A percentile compares a stretch with the other conserved stretches of the same genome.
These are phyloP conservation scores for Dactylellina drechsleri DNA, from an alignment of 2,329 filamentous ascomycete species.

Conservation along the genomic window DNA sequence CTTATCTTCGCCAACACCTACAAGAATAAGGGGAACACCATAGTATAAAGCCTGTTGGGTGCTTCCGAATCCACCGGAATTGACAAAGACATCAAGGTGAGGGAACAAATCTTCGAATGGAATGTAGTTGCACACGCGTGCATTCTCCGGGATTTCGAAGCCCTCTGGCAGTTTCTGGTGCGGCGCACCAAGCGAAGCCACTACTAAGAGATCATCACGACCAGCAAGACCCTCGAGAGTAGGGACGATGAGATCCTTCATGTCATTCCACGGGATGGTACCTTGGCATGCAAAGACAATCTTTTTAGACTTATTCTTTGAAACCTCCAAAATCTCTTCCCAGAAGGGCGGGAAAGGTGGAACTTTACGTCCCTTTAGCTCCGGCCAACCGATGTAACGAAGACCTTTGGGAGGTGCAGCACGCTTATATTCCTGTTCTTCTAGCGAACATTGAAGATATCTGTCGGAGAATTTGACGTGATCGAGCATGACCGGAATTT, in stretches of 20 bases:
- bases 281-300: conserved; percentile 66
- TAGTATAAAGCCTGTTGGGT: conserved; percentile 64
- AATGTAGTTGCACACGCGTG: conserved; percentile 65
- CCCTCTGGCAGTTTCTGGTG: conserved; percentile 59
- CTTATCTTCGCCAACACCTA: conserved; percentile 62
- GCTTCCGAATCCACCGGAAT: conserved; percentile 66
- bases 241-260: conserved; percentile 64
- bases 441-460: conserved; percentile 48
- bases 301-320: conserved; percentile 62
- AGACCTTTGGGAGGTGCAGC: conserved; percentile 38
- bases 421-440: conserved; percentile 47
- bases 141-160: conserved; percentile 62
- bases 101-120: conserved; percentile 65
- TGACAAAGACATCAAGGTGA: conserved; percentile 63
- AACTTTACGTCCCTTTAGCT: conserved; percentile 46
- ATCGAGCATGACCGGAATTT: conserved; percentile 38
- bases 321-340: conserved; percentile 61
- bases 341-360: conserved; percentile 64
- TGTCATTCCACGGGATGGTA: conserved; percentile 62
- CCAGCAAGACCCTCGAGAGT: conserved; percentile 63
- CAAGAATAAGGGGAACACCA: conserved; percentile 65
- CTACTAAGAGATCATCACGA: conserved; percentile 62
- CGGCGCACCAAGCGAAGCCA: conserved; percentile 60
- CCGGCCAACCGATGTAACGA: conserved; percentile 48
- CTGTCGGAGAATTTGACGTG: conserved; percentile 29